Conservation (phyloP, 805 yeast species). For the Diddensiella caesifluorescens region DNA sequence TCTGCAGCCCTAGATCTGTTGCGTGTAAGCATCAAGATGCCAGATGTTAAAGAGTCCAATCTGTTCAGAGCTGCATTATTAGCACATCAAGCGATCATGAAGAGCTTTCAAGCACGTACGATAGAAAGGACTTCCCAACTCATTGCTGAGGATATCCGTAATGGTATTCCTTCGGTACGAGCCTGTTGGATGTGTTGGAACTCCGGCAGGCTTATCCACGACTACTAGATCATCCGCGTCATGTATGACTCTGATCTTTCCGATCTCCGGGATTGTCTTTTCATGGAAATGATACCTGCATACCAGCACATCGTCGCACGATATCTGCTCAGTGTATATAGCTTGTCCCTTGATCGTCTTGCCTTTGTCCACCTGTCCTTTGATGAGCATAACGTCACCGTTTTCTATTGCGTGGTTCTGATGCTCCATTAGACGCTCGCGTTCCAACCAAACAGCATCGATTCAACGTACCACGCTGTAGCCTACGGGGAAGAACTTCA, state of each 20-base stretch:
- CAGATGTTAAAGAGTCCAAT: conserved; percentile 79
- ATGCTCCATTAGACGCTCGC: neutral
- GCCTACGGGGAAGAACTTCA: conserved; percentile 59
- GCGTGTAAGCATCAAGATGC: conserved; percentile 76
- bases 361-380: conserved; percentile 49
- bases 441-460: neutral
- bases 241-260: conserved; percentile 57
- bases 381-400: conserved; percentile 63
- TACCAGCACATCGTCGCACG: conserved; percentile 51
- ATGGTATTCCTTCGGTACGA: conserved; percentile 70
- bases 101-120: conserved; percentile 6
- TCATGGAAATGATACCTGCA: conserved; percentile 87
- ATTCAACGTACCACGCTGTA: conserved; percentile 40
- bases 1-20: conserved; percentile 63
- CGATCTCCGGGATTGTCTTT: conserved; percentile 63
- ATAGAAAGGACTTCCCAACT: conserved; percentile 55
- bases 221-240: conserved; percentile 74
- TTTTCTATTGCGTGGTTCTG: conserved; percentile 48
- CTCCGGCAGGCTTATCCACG: conserved; percentile 89
- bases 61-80: conserved; percentile 60
- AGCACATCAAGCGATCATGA: neutral
- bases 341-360: conserved; percentile 32
- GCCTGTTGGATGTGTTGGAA: conserved; percentile 96
- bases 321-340: conserved; percentile 62
- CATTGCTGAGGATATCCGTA: conserved; percentile 67